Conservation (phyloP, 2,329 filamentous ascomycete genomes). For the Blastomyces emzantsi region DNA sequence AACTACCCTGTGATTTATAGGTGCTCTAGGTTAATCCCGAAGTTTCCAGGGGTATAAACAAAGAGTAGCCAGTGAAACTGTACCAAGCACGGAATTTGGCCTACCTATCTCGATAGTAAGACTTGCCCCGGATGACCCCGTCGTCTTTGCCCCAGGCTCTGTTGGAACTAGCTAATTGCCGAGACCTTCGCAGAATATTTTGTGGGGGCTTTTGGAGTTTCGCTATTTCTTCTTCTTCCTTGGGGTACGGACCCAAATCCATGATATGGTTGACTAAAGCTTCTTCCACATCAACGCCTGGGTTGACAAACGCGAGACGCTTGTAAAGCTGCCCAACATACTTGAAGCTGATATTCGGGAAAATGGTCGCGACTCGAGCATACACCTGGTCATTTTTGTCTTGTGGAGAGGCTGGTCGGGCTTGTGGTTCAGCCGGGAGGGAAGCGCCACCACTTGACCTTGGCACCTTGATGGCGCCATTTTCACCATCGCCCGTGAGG, state of each 20-base stretch:
- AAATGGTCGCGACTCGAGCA: conserved; percentile 33
- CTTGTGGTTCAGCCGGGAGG: not conserved
- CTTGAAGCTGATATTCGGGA: conserved; percentile 40
- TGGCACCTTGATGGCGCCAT: not conserved
- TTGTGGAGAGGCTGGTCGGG: not conserved
- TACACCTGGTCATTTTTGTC: not conserved
- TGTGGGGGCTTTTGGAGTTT: conserved; percentile 29
- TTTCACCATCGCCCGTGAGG: conserved; percentile 1
- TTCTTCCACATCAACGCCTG: conserved; percentile 15
- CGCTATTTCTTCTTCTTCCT: conserved; percentile 25
- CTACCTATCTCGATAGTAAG: conserved; percentile 20
- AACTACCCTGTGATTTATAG: not conserved
- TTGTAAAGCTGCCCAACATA: conserved; percentile 35
- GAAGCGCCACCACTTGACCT: not conserved
- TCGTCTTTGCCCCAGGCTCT: conserved; percentile 17
- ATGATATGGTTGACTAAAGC: conserved; percentile 38
- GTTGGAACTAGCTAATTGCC: conserved; percentile 27
- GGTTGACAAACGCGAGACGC: conserved; percentile 10
- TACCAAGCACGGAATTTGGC: conserved; percentile 9
- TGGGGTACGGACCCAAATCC: conserved; percentile 37
- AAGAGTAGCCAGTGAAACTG: conserved; percentile 13
- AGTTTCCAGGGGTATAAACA: not conserved
- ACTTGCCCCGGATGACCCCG: conserved; percentile 20
- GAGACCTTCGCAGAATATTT: conserved; percentile 11
- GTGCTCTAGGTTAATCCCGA: not conserved